Evolutionary conservation across 2,329 filamentous ascomycete genomes (phyloP).

Genomic region (Nemania diffusa): DNA sequence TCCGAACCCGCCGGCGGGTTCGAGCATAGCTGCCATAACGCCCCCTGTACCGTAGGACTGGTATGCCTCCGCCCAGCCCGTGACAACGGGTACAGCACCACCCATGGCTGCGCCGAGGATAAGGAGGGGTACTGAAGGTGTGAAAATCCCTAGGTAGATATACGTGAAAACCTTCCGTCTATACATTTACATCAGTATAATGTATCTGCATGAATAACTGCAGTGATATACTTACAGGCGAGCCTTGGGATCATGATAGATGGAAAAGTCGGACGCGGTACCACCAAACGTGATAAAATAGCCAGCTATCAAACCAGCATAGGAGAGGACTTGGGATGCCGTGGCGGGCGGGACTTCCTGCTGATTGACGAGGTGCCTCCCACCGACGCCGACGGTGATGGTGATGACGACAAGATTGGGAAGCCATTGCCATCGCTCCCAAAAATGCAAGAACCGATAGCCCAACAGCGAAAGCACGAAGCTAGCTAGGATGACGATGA

Average conservation of each 20-base stretch:
- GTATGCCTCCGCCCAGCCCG: slow-evolving; percentile 41
- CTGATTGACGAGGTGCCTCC: slow-evolving; percentile 53
- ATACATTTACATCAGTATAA: not conserved
- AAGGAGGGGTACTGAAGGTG: slow-evolving; percentile 62
- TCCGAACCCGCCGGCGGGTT: slow-evolving; percentile 49
- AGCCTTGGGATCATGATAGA: slow-evolving; percentile 60
- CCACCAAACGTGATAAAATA: slow-evolving; percentile 67
- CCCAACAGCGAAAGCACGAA: slow-evolving; percentile 66
- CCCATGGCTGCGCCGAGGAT: slow-evolving; percentile 50
- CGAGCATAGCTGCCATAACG: slow-evolving; percentile 42
- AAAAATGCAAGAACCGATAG: slow-evolving; percentile 63
- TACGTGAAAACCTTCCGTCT: slow-evolving; percentile 56
- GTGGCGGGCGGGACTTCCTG: slow-evolving; percentile 37
- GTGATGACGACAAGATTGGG: slow-evolving; percentile 63
- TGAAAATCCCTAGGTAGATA: slow-evolving; percentile 62
- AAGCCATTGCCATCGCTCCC: slow-evolving; percentile 67
- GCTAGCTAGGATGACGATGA: slow-evolving; percentile 63
- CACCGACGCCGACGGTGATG: slow-evolving; percentile 65
- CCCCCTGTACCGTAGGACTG: slow-evolving; percentile 40
- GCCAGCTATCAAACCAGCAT: slow-evolving; percentile 60
- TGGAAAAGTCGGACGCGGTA: slow-evolving; percentile 67
- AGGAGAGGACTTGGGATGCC: slow-evolving; percentile 52
- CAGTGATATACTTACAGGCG: slow-evolving; percentile 28
- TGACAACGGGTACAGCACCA: slow-evolving; percentile 37
- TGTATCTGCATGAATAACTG: no score